A percentile compares a stretch with the other conserved stretches of the same genome.
phyloP scores from a whole-genome alignment of 176 grass and related monocot species.

The Aegilops umbellulata region DNA sequence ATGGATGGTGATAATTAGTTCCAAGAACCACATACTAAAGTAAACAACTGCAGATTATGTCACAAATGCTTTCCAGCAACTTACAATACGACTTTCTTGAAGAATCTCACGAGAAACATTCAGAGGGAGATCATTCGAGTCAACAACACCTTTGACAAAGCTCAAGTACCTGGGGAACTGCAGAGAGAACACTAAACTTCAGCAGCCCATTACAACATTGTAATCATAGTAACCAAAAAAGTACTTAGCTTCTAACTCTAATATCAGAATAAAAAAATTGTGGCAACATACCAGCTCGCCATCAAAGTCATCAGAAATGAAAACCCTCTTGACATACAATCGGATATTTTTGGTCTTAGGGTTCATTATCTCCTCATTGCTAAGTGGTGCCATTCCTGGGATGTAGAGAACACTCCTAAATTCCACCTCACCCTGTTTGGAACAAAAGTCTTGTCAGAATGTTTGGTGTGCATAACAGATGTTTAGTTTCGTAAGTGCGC shows the following conservation, averaged over 20 bases:
- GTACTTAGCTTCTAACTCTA: not conserved
- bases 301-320: constrained; percentile 92
- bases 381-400: constrained; percentile 91
- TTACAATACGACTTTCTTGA: constrained; percentile 97
- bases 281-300: constrained; percentile 66
- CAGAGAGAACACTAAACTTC: constrained; percentile 14
- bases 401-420: constrained; percentile 92
- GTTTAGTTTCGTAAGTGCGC: not conserved
- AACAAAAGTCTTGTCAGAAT: constrained; percentile 19
- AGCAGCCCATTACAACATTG: constrained; percentile 9
- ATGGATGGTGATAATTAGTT: not conserved
- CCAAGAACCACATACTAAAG: not conserved
- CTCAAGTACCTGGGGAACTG: constrained; percentile 93
- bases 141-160: constrained; percentile 93
- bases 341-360: constrained; percentile 94
- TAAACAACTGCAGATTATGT: not conserved
- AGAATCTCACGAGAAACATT: constrained; percentile 96
- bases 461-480: constrained; percentile 14
- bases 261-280: not conserved
- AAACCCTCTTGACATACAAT: constrained; percentile 89
- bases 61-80: constrained; percentile 19
- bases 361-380: constrained; percentile 78
- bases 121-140: constrained; percentile 90
- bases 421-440: constrained; percentile 84
- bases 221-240: not conserved